A percentile compares a stretch with the other conserved stretches of the same genome.
phyloP scores from a whole-genome alignment of 208 protist species.

The Leishmania aethiopica region DNA sequence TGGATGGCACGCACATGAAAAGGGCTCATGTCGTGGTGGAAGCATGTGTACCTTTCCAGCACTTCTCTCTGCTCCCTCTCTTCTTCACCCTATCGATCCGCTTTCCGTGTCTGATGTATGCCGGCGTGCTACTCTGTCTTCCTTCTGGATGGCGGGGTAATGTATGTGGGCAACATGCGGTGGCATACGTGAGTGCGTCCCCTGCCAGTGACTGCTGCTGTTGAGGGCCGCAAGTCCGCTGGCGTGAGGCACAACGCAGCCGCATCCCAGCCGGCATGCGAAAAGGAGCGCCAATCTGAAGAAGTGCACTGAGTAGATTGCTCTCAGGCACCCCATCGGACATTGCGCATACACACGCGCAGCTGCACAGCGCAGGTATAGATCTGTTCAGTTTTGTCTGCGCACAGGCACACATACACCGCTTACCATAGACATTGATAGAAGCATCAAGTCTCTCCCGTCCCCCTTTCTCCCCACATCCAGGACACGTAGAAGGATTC shows the following conservation, averaged over 20 bases:
- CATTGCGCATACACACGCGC: neutral
- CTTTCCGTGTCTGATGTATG: neutral
- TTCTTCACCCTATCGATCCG: neutral
- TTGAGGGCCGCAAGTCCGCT: neutral
- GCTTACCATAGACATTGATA: slow-evolving; percentile 15
- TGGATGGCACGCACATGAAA: neutral
- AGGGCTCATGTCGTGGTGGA: neutral
- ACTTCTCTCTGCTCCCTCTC: neutral
- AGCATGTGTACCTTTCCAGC: neutral
- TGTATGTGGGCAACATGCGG: neutral
- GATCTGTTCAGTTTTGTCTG: neutral
- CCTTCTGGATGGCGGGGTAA: neutral
- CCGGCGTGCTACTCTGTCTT: neutral
- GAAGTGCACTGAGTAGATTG: neutral
- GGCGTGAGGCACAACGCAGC: neutral
- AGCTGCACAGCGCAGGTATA: neutral
- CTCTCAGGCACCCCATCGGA: neutral
- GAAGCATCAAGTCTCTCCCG: slow-evolving; percentile 2
- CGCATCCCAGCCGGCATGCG: neutral
- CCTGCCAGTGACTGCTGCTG: neutral
- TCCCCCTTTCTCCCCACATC: neutral
- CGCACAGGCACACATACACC: neutral
- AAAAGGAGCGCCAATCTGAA: neutral
- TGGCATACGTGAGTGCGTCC: neutral
- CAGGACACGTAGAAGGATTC: neutral